A percentile compares a stretch with the other conserved stretches of the same genome.
phyloP scores from a whole-genome alignment of 306 rosid species.

The Vigna mungo region DNA sequence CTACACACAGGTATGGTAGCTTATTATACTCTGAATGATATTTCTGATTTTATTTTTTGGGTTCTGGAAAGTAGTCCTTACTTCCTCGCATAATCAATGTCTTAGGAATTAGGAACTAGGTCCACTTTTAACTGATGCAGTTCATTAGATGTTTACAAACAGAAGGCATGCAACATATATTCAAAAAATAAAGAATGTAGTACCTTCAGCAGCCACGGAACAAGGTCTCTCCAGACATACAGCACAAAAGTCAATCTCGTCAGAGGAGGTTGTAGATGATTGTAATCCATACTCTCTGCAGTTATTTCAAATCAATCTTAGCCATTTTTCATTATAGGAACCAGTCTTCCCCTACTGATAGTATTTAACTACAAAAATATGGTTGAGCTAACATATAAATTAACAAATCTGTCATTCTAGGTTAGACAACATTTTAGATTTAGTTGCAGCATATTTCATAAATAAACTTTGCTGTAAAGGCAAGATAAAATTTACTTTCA shows the following conservation, averaged over 20 bases:
- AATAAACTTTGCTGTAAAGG: background rate
- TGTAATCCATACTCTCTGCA: constrained; percentile 86
- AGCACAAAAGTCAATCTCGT: constrained; percentile 81
- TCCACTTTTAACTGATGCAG: constrained; percentile 9
- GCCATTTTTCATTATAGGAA: constrained; percentile 29
- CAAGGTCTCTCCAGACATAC: constrained; percentile 94
- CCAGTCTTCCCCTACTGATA: constrained; percentile 1
- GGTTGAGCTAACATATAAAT: background rate
- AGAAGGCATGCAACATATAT: constrained; percentile 17
- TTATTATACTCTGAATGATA: background rate
- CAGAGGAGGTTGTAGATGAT: constrained; percentile 62
- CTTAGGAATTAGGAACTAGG: constrained; percentile 18
- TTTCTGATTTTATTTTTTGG: background rate
- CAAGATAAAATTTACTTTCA: constrained; percentile 3
- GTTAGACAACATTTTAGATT: constrained; percentile 5
- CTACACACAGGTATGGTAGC: background rate
- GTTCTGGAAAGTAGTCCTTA: background rate
- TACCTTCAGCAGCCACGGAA: constrained; percentile 94
- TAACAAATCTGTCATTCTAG: constrained; percentile 3
- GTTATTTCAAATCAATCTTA: constrained; percentile 48
- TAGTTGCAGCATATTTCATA: constrained; percentile 18
- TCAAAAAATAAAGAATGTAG: constrained; percentile 25
- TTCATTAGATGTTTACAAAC: background rate
- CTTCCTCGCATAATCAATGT: constrained; percentile 1
- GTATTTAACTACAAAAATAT: constrained; percentile 14